Percentiles rank a stretch among this genome's conserved stretches.
Conservation (phyloP, 306 rosid genomes). For the Chamaecrista fasciculata region DNA sequence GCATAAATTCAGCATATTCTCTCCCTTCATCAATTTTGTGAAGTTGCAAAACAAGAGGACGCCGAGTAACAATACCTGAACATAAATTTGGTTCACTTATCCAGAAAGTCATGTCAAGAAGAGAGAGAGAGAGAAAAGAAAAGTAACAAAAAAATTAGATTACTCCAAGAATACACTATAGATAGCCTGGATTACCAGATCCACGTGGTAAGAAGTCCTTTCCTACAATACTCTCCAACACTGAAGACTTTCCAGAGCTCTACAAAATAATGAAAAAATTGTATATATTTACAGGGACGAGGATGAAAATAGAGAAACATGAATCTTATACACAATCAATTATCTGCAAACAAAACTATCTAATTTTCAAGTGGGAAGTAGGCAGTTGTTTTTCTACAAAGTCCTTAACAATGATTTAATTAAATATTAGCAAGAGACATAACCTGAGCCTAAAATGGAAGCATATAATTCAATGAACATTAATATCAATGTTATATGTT, state of each 20-base stretch:
- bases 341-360: not conserved
- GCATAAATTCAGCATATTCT: constrained; percentile 93
- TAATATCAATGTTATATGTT: not conserved
- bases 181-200: constrained; percentile 58
- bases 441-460: not conserved
- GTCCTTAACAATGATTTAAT: not conserved
- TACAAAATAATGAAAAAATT: constrained; percentile 34
- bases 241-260: constrained; percentile 99
- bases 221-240: constrained; percentile 94
- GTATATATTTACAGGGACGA: not conserved
- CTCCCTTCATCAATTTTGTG: constrained; percentile 70
- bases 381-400: not conserved
- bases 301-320: not conserved
- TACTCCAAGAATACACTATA: not conserved
- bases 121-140: not conserved
- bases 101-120: constrained; percentile 6
- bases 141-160: not conserved
- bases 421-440: not conserved
- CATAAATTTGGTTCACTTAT: constrained; percentile 19
- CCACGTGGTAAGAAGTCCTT: constrained; percentile 99
- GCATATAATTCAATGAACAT: not conserved
- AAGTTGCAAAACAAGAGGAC: constrained; percentile 93
- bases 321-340: not conserved
- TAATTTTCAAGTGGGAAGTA: not conserved
- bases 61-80: constrained; percentile 89